Percentiles rank a stretch among this genome's conserved stretches.
Evolutionary conservation across 441 rosid genomes (phyloP).

Genomic region (Gossypium davidsonii): DNA sequence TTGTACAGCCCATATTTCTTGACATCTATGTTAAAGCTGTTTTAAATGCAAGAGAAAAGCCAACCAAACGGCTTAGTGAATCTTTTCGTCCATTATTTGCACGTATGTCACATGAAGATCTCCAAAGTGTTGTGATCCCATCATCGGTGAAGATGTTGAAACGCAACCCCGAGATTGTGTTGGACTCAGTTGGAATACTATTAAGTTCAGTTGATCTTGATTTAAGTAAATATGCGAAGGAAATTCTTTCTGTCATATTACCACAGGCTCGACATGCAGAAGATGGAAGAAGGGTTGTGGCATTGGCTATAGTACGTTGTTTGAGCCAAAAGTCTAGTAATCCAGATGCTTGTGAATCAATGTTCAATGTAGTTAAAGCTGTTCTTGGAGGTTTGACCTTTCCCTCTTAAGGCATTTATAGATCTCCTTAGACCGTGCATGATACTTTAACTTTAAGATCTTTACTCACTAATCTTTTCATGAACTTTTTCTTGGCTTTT

Average conservation of each 20-base stretch:
- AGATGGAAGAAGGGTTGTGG: slow-evolving; percentile 75
- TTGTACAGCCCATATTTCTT: slow-evolving; percentile 65
- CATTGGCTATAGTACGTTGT: slow-evolving; percentile 61
- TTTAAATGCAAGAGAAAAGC: slow-evolving; percentile 82
- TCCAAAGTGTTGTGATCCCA: slow-evolving; percentile 71
- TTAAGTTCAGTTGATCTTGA: slow-evolving; percentile 67
- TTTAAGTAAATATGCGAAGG: slow-evolving; percentile 84
- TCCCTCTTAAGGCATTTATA: slow-evolving; percentile 5
- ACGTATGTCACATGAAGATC: slow-evolving; percentile 67
- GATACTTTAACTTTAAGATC: slow-evolving; percentile 12
- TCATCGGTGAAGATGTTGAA: slow-evolving; percentile 87
- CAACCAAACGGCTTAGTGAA: slow-evolving; percentile 51
- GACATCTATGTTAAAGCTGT: slow-evolving; percentile 77
- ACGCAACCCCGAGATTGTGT: slow-evolving; percentile 94
- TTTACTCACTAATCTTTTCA: slow-evolving; percentile 9
- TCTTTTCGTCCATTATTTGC: slow-evolving; percentile 59
- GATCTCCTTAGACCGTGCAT: not conserved
- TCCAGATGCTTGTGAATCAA: slow-evolving; percentile 85
- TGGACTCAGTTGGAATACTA: slow-evolving; percentile 78
- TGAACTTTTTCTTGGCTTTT: slow-evolving; percentile 3
- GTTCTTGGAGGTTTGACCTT: slow-evolving; percentile 76
- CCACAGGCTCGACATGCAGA: slow-evolving; percentile 87
- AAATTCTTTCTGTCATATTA: slow-evolving; percentile 65
- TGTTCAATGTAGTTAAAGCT: slow-evolving; percentile 71
- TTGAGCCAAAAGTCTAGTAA: slow-evolving; percentile 84